phyloP scores from a whole-genome alignment of 441 rosid species.

The Aquilaria agallochum region DNA sequence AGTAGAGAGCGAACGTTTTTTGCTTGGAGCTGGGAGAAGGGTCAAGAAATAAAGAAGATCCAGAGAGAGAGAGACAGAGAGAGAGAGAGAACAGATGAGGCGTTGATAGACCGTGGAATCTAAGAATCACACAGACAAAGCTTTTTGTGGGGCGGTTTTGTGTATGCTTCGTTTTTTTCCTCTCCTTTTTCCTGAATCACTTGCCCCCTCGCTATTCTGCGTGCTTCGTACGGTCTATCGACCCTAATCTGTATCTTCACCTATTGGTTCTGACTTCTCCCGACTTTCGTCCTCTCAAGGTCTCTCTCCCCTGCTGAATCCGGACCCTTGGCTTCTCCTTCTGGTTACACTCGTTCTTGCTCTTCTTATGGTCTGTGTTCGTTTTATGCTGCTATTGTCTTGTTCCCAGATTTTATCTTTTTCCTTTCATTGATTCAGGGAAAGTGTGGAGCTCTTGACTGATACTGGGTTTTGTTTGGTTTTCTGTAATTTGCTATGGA shows the following conservation, averaged over 20 bases:
- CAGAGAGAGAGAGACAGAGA: slow-evolving; percentile 12
- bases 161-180: slow-evolving; percentile 13
- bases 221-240: slow-evolving; percentile 94
- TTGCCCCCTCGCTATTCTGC: slow-evolving; percentile 34
- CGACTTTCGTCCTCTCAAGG: slow-evolving; percentile 6
- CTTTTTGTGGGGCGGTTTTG: slow-evolving; percentile 20
- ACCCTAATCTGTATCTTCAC: slow-evolving; percentile 35
- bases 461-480: slow-evolving; percentile 12
- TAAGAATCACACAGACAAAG: slow-evolving; percentile 45
- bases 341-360: slow-evolving; percentile 1
- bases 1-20: slow-evolving; percentile 15
- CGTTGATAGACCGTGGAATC: slow-evolving; percentile 85
- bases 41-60: slow-evolving; percentile 4
- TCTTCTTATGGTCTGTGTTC: not conserved
- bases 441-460: not conserved
- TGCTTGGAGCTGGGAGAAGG: slow-evolving; percentile 19
- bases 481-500: slow-evolving; percentile 10
- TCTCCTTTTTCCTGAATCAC: slow-evolving; percentile 25
- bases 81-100: slow-evolving; percentile 38
- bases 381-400: slow-evolving; percentile 3
- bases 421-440: not conserved
- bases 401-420: not conserved
- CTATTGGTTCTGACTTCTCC: slow-evolving; percentile 15
- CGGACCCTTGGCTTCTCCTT: slow-evolving; percentile 3
- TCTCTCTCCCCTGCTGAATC: slow-evolving; percentile 15